Evolutionary conservation across 495 filamentous ascomycete species (phyloP).

Genomic region (Trichoderma gamsii): DNA sequence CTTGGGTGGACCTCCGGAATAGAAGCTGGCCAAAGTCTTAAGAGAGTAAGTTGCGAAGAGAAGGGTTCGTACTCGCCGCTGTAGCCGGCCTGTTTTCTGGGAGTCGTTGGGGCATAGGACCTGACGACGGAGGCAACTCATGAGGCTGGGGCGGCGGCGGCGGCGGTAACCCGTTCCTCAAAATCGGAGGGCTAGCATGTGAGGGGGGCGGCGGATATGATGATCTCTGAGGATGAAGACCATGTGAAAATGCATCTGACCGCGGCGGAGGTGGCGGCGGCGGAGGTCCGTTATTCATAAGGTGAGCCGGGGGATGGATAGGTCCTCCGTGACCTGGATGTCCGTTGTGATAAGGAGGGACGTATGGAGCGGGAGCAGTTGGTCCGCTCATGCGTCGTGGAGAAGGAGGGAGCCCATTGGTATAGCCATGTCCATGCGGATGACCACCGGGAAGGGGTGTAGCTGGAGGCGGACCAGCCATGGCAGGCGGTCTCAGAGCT

Average conservation of each 20-base stretch:
- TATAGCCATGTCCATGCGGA: slow-evolving; percentile 34
- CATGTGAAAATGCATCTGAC: slow-evolving; percentile 31
- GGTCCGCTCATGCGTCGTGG: slow-evolving; percentile 31
- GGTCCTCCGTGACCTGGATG: slow-evolving; percentile 21
- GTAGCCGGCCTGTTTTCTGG: slow-evolving; percentile 43
- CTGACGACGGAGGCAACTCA: slow-evolving; percentile 16
- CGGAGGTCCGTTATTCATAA: slow-evolving; percentile 30
- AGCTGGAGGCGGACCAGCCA: slow-evolving; percentile 43
- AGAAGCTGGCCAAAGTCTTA: slow-evolving; percentile 24
- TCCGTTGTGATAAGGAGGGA: slow-evolving; percentile 18
- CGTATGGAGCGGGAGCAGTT: slow-evolving; percentile 23
- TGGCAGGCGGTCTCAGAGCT: slow-evolving; percentile 28
- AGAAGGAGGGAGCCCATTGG: slow-evolving; percentile 36
- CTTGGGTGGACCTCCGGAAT: not conserved
- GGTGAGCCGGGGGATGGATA: slow-evolving; percentile 32
- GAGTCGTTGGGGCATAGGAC: slow-evolving; percentile 19
- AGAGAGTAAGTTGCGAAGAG: slow-evolving; percentile 66
- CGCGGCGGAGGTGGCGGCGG: slow-evolving; percentile 19
- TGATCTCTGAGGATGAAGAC: slow-evolving; percentile 30
- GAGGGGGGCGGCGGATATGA: slow-evolving; percentile 25
- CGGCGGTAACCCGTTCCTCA: slow-evolving; percentile 22
- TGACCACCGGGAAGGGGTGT: slow-evolving; percentile 31
- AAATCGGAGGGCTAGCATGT: slow-evolving; percentile 33
- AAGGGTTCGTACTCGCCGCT: slow-evolving; percentile 70
- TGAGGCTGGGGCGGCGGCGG: slow-evolving; percentile 21